A percentile compares a stretch with the other conserved stretches of the same genome.
Conservation (phyloP, 2,329 filamentous ascomycete genomes). For the Penicillium sp. region DNA sequence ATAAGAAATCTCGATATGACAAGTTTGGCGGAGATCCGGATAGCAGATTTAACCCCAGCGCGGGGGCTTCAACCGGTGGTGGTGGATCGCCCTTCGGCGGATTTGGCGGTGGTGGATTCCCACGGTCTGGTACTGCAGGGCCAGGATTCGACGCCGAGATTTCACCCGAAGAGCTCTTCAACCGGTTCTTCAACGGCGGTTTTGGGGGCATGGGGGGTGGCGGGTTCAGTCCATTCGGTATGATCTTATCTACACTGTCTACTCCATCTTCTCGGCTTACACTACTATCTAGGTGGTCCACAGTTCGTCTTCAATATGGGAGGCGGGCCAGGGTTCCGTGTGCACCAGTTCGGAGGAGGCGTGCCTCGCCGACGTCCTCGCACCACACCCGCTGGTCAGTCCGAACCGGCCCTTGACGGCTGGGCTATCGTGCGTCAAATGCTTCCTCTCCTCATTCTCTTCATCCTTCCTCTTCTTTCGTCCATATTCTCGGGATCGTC, state of each 20-base stretch:
- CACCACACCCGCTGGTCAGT: constrained; percentile 54
- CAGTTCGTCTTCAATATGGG: constrained; percentile 95
- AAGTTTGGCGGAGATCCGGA: constrained; percentile 90
- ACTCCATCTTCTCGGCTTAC: constrained; percentile 1
- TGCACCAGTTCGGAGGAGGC: constrained; percentile 90
- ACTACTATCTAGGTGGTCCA: constrained; percentile 57
- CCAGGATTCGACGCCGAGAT: constrained; percentile 86
- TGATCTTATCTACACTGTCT: constrained; percentile 17
- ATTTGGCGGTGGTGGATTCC: constrained; percentile 50
- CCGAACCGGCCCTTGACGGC: constrained; percentile 52
- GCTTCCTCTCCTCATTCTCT: constrained; percentile 83
- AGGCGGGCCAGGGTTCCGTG: constrained; percentile 83
- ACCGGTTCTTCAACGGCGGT: constrained; percentile 87
- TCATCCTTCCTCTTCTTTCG: constrained; percentile 78
- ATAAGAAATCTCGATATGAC: constrained; percentile 88
- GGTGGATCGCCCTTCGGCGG: constrained; percentile 46
- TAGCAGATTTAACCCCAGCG: constrained; percentile 67
- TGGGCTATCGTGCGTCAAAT: constrained; percentile 65
- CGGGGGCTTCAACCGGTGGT: constrained; percentile 32
- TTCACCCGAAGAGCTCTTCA: constrained; percentile 94
- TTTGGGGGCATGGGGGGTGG: constrained; percentile 52
- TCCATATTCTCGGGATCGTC: constrained; percentile 66
- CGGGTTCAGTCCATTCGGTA: constrained; percentile 60
- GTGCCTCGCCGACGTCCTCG: constrained; percentile 73
- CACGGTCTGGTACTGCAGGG: constrained; percentile 46